Base-by-base conservation (phyloP, 805 yeast species). In the Pichia nakasei region DNA sequence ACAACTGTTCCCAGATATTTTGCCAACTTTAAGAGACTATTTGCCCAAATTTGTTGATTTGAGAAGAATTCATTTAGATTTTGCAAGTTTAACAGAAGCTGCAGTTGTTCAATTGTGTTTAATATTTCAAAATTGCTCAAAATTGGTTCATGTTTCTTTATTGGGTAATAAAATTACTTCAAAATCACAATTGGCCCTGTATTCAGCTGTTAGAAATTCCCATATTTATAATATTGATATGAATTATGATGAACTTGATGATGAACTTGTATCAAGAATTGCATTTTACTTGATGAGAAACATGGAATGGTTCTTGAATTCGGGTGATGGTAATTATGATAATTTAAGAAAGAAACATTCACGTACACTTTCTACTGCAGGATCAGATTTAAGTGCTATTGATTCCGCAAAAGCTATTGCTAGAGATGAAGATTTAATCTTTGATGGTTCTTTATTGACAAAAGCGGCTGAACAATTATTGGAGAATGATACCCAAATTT, bases 391-490 rank as follows among this genome's bases (percentile, higher is more conserved):
- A 12, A 46, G 38, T 18, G 36, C 42, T 20, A 34, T 42, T 29
- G 33, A 35, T n/a, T 6, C 27, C 12, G 20, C 21, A 5, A 49
- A 48, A 7, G 7, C 31, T 3, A 47, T 41, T 13, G 45, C 50
- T 26, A 52, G 52, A 31, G 62, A 63, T 29, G 84, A 73, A 57
- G 91, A 84, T 50, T 66, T 84, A 39, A 70, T 84, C 59, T 82
- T 80, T 58, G 91, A 83, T 63, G 93, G 91, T 6, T 73, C 87
- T 0, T 64, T 84, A 45, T 68, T 84, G 39, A 80, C 86, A 54
- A 82, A 81, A 58, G 75, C 86, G 2, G 91, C 89, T 0, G 87
- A 80, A 48, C 75, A 76, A 47, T 60, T 84, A 43, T 60, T 84
- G 43, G 75, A 68, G 40, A 65, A 63, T 46, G 55, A 55, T 38